Evolutionary conservation across 305 asterid species (phyloP), one percentile per base, ranked within the genome.

Genomic region (Rubia peregrina): DNA sequence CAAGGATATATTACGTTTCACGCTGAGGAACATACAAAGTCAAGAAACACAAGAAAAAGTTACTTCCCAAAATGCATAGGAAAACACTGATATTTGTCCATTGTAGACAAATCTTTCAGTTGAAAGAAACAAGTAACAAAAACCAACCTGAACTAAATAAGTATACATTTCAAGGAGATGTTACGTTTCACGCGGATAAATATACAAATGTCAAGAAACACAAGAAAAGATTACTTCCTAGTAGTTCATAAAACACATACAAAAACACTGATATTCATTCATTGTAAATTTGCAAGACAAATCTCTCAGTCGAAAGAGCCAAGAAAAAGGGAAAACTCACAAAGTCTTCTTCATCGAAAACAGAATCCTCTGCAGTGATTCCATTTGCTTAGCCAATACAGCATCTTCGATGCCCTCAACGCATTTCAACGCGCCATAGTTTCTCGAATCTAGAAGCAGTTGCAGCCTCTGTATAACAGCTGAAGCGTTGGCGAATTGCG

Each of bases 391-490:
- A 9, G 68, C 81, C 79, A 86, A 73, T 33, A 92, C 82, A 49
- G 77, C 88, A 78, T 74, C 72, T 74, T 86, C 80, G 44, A 92
- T 78, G 60, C 91, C 91, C 55, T 83, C 82, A 63, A 88, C 78
- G 67, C 87, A 84, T 71, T 56, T 74, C 85, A 92, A 79, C 36
- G 74, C 84, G 41, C 89, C 91, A 48, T 79, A 90, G 69, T 87
- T 87, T 38, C 71, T 79, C 1, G 77, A 67, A 76, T 85, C 71
- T 79, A 73, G 89, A 69, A 92, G 80, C 33, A 86, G 79, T 92
- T 83, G 91, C 82, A 90, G 77, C 77, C 95, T 85, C 81, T 80
- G 87, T 71, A 88, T 88, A 78, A 90, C 85, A 53, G 92, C 77
- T 77, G 88, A 85, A 48, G 90, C 96, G 36, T 80, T 83, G 9